Evolutionary conservation across 306 rosid genomes (phyloP).

Genomic region (Lablab purpureus): DNA sequence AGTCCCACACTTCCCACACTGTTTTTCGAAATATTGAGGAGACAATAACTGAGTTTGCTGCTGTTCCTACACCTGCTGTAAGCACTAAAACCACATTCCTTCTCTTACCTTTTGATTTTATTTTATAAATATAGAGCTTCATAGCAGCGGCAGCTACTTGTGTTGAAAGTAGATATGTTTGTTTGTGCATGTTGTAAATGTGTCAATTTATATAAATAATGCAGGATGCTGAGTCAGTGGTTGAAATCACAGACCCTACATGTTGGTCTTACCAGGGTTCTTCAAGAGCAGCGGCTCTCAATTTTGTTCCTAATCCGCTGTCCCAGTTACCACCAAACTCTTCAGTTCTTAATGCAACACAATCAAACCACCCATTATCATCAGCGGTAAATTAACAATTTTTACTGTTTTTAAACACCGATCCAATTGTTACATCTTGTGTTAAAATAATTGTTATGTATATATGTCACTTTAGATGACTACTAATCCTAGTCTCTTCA

Average conservation of each 20-base stretch:
- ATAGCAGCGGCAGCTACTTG: too few species aligned
- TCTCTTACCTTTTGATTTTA: neutral
- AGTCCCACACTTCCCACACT: neutral
- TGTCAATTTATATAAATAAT: too few species aligned
- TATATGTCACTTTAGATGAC: neutral
- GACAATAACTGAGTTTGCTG: neutral
- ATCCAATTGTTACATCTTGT: too few species aligned
- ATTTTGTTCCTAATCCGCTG: neutral
- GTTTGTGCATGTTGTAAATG: too few species aligned
- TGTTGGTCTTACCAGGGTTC: neutral
- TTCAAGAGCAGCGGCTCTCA: neutral
- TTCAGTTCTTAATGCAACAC: neutral
- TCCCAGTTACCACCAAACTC: neutral
- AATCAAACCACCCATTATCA: too few species aligned
- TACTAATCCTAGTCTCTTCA: neutral
- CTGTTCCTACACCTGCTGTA: neutral
- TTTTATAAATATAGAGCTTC: neutral
- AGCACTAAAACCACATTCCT: neutral
- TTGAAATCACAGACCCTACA: too few species aligned
- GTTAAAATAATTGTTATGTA: neutral
- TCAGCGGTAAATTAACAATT: neutral
- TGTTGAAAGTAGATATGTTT: too few species aligned
- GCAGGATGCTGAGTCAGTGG: too few species aligned
- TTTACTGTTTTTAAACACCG: too few species aligned
- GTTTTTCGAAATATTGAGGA: neutral